Evolutionary conservation across 2,329 filamentous ascomycete species (phyloP), one percentile per base, ranked within the genome.

Genomic region (Sporothrix luriei): DNA sequence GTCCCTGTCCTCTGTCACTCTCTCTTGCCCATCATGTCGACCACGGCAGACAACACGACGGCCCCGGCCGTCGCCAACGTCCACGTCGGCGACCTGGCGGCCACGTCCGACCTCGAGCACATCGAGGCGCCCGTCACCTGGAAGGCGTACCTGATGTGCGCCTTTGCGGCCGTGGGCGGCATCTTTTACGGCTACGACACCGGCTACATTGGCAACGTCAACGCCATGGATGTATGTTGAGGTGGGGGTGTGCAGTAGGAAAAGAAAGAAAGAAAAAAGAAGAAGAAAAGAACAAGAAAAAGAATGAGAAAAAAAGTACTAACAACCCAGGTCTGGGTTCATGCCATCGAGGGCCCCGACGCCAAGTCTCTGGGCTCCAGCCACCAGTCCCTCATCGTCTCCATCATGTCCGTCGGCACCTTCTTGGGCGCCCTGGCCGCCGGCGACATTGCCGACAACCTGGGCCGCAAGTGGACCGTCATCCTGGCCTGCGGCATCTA

Each of bases 111-210:
- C 78, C 80, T 89, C 72, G 81, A 82, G 74, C 82, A 84, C 73
- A 84, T 90, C 76, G 89, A 91, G 82, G 88, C 89, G 16, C 88
- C 89, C 74, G 85, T 91, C 75, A 91, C 88, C 73, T 80, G 86
- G 79, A 88, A 89, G 82, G 88, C 88, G 69, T 91, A 91, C 78
- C 72, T 90, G 68, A 85, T 91, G 76, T 91, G 88, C 78, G 88
- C 87, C 73, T 91, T 91, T 73, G 89, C 89, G 71, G 87, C 88
- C 46, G 90, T 91, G 72, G 89, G 89, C 75, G 89, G 87, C 79
- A 90, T 92, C 80, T 90, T 92, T 82, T 91, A 92, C 80, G 91
- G 91, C 64, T 93, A 91, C 79, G 91, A 93, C 76, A 91, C 90
- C 55, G 91, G 90, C 74, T 91, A 91, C 80, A 91, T 91, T 82